Evolutionary conservation across 768 basidiomycete genomes (phyloP), one percentile per base, ranked within the genome.

Genomic region (Trametes sanguinea): DNA sequence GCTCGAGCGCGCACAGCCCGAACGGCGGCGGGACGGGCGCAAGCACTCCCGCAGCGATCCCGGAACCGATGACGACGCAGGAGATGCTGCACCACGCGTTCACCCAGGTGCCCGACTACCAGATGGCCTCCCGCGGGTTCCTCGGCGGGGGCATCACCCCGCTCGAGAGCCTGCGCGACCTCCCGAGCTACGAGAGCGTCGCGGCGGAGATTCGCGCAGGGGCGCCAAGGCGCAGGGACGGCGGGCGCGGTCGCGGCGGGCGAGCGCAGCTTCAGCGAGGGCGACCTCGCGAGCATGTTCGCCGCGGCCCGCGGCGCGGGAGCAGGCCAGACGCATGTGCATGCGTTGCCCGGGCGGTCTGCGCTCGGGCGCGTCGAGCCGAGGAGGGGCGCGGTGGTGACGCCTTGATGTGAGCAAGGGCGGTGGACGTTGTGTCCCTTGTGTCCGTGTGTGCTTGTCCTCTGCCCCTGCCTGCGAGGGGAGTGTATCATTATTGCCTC

Each of bases 131-230:
- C 63, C 79, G 89, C 13, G 95, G 94, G 6, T 96, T 95, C 75
- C 81, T 95, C 30, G 95, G 95, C 6, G 84, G 83, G 4, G 94
- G 95, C 5, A 88, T 95, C n/a, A 87, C 90, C 9, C 94, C 96
- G 14, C 74, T 94, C 69, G 81, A 81, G 68, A 88, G 89, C 67
- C 80, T 88, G 78, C 79, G 77, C 30, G 93, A 90, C 6, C 71
- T 96, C 66, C 95, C 95, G 50, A 90, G 87, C 42, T 98, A 98
- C 67, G 93, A 92, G 66, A 94, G 94, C 65, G 73, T 65, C 46
- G 61, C 63, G 66, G 69, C 61, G 61, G 62, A 60, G 57, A 44
- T 51, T 47, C 61, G 61, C 39, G 45, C 30, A n/a, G 10, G 10
- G 44, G 39, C 54, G 56, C 27, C 50, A 57, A 48, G 66, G 67